Percentiles rank a stretch among this genome's conserved stretches.
Conservation (phyloP, 768 basidiomycete genomes). For the Termitomyces sp. region DNA sequence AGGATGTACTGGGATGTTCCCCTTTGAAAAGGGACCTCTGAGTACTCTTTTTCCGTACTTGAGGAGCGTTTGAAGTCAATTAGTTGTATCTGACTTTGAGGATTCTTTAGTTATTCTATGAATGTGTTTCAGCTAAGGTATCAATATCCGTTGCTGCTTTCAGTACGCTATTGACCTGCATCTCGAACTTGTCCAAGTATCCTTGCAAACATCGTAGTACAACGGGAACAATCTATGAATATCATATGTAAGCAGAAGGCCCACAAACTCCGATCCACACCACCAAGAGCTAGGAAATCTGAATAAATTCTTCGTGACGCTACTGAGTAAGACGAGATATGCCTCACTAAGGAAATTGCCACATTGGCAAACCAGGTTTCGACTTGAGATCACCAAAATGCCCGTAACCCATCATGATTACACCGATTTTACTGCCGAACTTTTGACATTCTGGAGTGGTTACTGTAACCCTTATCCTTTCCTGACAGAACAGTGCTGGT, state of each 20-base stretch:
- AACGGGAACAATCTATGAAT: background rate
- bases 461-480: too few species aligned
- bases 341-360: background rate
- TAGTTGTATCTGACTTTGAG: too few species aligned
- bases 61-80: background rate
- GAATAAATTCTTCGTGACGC: too few species aligned
- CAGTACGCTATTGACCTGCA: background rate
- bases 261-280: background rate
- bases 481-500: too few species aligned
- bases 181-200: background rate
- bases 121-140: too few species aligned
- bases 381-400: background rate
- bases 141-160: too few species aligned
- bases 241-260: background rate
- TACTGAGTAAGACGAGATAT: background rate
- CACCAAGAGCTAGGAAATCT: background rate
- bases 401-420: too few species aligned
- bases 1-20: background rate
- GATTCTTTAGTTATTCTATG: too few species aligned
- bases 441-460: background rate
- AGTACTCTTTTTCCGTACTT: background rate
- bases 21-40: background rate
- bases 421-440: background rate
- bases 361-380: background rate
- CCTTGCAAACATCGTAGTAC: background rate